These are phyloP conservation scores for Batkoa obscura DNA, from an alignment of 371 early-diverging fungal species.

Conservation along the genomic window DNA sequence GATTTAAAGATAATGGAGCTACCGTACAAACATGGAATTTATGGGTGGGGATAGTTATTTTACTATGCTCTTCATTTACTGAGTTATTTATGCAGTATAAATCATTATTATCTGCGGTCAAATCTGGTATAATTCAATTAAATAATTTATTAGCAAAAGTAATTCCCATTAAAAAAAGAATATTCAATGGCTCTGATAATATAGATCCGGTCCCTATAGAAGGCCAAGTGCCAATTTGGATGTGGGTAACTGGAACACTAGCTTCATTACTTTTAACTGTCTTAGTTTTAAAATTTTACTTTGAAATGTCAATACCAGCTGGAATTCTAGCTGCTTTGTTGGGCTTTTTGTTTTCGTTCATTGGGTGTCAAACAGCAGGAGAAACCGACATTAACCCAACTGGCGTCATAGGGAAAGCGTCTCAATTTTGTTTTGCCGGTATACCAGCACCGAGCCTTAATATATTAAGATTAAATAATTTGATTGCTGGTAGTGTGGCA, in stretches of 20 bases:
- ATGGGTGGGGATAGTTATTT: constrained; percentile 54
- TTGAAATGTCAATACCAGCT: constrained; percentile 30
- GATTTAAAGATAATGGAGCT: background rate
- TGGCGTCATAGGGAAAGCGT: constrained; percentile 36
- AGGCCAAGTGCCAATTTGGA: constrained; percentile 32
- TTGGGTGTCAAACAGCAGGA: constrained; percentile 43
- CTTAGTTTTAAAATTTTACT: constrained; percentile 31
- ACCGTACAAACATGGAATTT: constrained; percentile 29
- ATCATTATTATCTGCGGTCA: constrained; percentile 28
- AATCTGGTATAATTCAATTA: constrained; percentile 14
- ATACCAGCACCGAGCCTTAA: constrained; percentile 16
- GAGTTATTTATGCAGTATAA: constrained; percentile 34
- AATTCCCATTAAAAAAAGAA: background rate
- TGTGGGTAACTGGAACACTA: constrained; percentile 35
- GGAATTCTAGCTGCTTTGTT: constrained; percentile 34
- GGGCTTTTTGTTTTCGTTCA: constrained; percentile 43
- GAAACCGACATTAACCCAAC: constrained; percentile 48
- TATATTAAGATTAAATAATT: constrained; percentile 20
- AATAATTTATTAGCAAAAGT: constrained; percentile 6
- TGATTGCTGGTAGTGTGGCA: constrained; percentile 38
- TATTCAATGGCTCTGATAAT: background rate
- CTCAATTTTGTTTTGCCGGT: constrained; percentile 35
- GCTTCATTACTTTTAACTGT: constrained; percentile 35
- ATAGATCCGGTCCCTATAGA: constrained; percentile 18
- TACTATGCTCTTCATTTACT: constrained; percentile 39